Percentiles rank a stretch among this genome's conserved stretches.
phyloP scores from a whole-genome alignment of 352 stramenopile species.

The Pythium aristosporum region DNA sequence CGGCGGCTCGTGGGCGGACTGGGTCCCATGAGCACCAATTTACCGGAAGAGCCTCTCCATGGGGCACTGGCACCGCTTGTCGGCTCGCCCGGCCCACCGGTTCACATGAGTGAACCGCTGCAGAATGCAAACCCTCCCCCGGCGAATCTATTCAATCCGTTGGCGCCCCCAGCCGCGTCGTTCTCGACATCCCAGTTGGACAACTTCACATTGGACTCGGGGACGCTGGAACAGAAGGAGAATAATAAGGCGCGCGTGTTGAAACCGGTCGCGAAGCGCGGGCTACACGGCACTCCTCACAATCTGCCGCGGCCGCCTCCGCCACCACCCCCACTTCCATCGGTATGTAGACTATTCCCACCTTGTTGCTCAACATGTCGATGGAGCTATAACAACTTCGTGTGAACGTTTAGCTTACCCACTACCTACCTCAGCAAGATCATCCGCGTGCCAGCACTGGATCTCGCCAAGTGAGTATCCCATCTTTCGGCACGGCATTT shows the following conservation, averaged over 20 bases:
- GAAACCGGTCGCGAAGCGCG: conserved; percentile 30
- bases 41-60: conserved; percentile 9
- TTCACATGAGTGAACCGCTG: conserved; percentile 20
- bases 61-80: conserved; percentile 15
- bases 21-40: background rate
- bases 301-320: conserved; percentile 25
- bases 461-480: background rate
- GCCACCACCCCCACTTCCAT: conserved; percentile 26
- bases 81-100: conserved; percentile 3
- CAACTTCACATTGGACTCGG: conserved; percentile 21
- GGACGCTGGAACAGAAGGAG: conserved; percentile 32
- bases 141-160: conserved; percentile 10
- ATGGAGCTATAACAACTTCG: background rate
- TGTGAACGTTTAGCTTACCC: conserved; percentile 7
- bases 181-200: conserved; percentile 27
- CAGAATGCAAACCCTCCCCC: conserved; percentile 8
- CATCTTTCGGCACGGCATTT: conserved; percentile 8
- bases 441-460: background rate
- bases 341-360: conserved; percentile 25
- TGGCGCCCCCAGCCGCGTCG: background rate
- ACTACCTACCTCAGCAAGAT: conserved; percentile 19
- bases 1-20: conserved; percentile 22
- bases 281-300: conserved; percentile 17
- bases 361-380: background rate
- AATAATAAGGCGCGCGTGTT: conserved; percentile 31